Base-by-base conservation (phyloP, 2,329 filamentous ascomycete species). In the Calonectria fujianensis region DNA sequence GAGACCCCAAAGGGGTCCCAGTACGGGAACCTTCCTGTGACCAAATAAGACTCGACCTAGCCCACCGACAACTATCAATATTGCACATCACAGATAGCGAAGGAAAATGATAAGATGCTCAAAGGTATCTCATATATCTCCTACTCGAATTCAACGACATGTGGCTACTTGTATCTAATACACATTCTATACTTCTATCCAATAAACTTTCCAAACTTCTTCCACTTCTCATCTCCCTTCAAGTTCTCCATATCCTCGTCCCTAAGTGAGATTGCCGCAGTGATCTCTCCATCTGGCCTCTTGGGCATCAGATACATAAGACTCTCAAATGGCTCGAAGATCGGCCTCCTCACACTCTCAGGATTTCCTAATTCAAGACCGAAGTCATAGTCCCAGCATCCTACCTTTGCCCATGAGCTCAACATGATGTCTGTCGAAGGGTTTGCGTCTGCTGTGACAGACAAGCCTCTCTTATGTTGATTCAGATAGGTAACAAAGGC, bases 361-460 rank as follows among this genome's bases (percentile, higher is more conserved):
- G 90, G 88, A n/a, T 76, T 83, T 0, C 89, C 89, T 4, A 91
- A 75, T 0, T 85, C 86, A 1, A 87, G 75, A 0, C 84, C 83
- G 70, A 92, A 91, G 59, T 90, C 87, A 11, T 88, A 81, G 0
- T 85, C 81, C 74, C 88, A 89, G 24, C 82, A 84, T 6, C 85
- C 81, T 3, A 89, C 79, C 68, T 89, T 88, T 0, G 86, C 85
- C 90, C 90, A 92, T 1, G 89, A 91, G 73, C 88, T 91, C 7
- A 92, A 75, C 84, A 88, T 87, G 4, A 91, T 81, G 54, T 90
- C 89, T 0, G 79, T 80, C 0, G 85, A 80, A 0, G 83, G 75
- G 37, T 88, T 83, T 3, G 88, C 70, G 6, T 76, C 80, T 0
- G 84, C 84, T 3, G 82, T 84, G 5, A 87, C 73, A 1, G 82